Conservation (phyloP, 306 rosid species). For the Fragaria ananassa region DNA sequence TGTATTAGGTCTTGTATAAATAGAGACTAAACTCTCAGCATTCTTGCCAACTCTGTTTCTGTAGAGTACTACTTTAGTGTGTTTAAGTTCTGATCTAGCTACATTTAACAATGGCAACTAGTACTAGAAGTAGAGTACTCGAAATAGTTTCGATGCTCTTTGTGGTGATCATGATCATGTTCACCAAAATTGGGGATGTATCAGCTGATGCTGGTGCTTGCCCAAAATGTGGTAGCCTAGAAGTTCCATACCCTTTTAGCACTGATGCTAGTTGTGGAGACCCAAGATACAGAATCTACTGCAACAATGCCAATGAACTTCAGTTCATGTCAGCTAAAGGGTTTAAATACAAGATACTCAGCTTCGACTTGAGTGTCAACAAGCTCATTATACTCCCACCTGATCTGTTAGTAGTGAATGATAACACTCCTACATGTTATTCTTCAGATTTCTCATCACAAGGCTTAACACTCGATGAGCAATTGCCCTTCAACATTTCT, state of each 20-base stretch:
- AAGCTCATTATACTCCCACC: conserved; percentile 65
- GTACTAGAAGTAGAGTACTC: not conserved
- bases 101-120: conserved; percentile 15
- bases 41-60: conserved; percentile 16
- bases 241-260: conserved; percentile 83
- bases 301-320: conserved; percentile 43
- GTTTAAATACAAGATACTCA: conserved; percentile 58
- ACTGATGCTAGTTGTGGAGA: conserved; percentile 60
- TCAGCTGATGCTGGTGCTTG: conserved; percentile 35
- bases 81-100: not conserved
- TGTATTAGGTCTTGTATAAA: conserved; percentile 19
- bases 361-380: conserved; percentile 36
- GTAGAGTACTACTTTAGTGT: not conserved
- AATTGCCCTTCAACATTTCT: conserved; percentile 67
- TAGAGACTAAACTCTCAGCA: conserved; percentile 18
- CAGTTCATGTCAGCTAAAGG: conserved; percentile 61
- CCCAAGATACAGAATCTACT: conserved; percentile 54
- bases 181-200: conserved; percentile 16
- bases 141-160: conserved; percentile 31
- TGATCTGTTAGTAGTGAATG: not conserved
- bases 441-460: conserved; percentile 55
- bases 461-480: conserved; percentile 58
- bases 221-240: conserved; percentile 53
- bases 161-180: conserved; percentile 24
- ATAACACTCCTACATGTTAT: conserved; percentile 44